A percentile compares a stretch with the other conserved stretches of the same genome.
Conservation (phyloP, 495 filamentous ascomycete species). For the Saxispiralis lemnorum region DNA sequence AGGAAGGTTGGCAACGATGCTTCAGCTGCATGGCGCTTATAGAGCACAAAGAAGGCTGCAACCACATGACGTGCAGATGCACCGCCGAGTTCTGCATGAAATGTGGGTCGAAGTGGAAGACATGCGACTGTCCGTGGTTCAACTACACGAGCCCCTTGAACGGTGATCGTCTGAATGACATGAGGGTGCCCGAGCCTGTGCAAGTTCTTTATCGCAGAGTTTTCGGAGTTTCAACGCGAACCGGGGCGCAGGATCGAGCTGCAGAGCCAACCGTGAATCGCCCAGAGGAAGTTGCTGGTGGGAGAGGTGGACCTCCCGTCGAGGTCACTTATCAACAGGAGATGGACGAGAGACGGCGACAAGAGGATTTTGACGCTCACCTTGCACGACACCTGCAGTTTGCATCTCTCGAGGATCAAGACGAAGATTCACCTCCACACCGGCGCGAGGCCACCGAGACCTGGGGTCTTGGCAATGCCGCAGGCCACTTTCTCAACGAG, state of each 20-base stretch:
- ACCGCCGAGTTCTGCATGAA: slow-evolving; percentile 70
- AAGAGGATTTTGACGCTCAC: slow-evolving; percentile 40
- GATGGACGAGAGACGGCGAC: slow-evolving; percentile 30
- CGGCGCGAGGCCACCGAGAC: slow-evolving; percentile 14
- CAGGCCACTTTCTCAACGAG: slow-evolving; percentile 30
- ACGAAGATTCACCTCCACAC: slow-evolving; percentile 22
- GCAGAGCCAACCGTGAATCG: slow-evolving; percentile 1
- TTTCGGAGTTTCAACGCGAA: slow-evolving; percentile 5
- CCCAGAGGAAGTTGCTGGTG: neutral
- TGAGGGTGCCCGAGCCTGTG: slow-evolving; percentile 31
- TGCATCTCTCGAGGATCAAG: slow-evolving; percentile 28
- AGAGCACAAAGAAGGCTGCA: slow-evolving; percentile 66
- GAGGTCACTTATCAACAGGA: slow-evolving; percentile 34
- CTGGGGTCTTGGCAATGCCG: slow-evolving; percentile 25
- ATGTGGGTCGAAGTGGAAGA: slow-evolving; percentile 64
- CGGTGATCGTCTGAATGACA: slow-evolving; percentile 37
- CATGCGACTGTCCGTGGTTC: slow-evolving; percentile 66
- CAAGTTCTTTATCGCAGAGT: slow-evolving; percentile 14
- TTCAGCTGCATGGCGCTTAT: slow-evolving; percentile 56
- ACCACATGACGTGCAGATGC: slow-evolving; percentile 74
- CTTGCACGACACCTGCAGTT: slow-evolving; percentile 37
- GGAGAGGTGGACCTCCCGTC: neutral
- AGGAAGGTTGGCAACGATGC: slow-evolving; percentile 62
- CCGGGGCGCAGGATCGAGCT: neutral
- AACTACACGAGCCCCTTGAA: slow-evolving; percentile 42